Evolutionary conservation across 768 basidiomycete genomes (phyloP).

Genomic region (Trametes meyenii): DNA sequence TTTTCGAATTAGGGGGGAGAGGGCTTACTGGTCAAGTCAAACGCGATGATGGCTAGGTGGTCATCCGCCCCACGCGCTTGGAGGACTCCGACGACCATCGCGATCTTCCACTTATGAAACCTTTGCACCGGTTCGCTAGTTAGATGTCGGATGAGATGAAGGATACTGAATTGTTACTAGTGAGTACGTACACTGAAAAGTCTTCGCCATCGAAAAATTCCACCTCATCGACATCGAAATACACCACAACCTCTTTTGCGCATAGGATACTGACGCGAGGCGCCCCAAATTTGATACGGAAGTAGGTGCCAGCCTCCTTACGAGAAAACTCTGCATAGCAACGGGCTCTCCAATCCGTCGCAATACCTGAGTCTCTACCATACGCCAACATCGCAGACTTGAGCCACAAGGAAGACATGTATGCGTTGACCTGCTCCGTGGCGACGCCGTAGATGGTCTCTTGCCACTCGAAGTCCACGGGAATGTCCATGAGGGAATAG

Average conservation of each 20-base stretch:
- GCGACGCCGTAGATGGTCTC: constrained; percentile 27
- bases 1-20: background rate
- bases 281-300: constrained; percentile 32
- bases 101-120: constrained; percentile 29
- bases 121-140: background rate
- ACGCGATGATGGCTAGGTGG: constrained; percentile 25
- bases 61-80: constrained; percentile 26
- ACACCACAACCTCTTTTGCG: constrained; percentile 33
- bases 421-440: constrained; percentile 32
- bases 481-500: constrained; percentile 30
- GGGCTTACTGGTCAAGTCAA: constrained; percentile 31
- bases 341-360: constrained; percentile 16
- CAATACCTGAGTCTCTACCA: constrained; percentile 1
- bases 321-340: constrained; percentile 32
- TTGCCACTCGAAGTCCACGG: constrained; percentile 11
- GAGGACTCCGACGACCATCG: constrained; percentile 30
- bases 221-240: constrained; percentile 30
- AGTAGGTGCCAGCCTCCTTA: constrained; percentile 22
- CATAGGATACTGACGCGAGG: constrained; percentile 33
- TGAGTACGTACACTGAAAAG: constrained; percentile 18
- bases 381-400: constrained; percentile 30
- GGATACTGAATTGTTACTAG: no score
- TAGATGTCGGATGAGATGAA: background rate
- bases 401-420: constrained; percentile 30
- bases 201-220: constrained; percentile 25